phyloP scores from a whole-genome alignment of 2,329 filamentous ascomycete species.

The Nemania sp. region DNA sequence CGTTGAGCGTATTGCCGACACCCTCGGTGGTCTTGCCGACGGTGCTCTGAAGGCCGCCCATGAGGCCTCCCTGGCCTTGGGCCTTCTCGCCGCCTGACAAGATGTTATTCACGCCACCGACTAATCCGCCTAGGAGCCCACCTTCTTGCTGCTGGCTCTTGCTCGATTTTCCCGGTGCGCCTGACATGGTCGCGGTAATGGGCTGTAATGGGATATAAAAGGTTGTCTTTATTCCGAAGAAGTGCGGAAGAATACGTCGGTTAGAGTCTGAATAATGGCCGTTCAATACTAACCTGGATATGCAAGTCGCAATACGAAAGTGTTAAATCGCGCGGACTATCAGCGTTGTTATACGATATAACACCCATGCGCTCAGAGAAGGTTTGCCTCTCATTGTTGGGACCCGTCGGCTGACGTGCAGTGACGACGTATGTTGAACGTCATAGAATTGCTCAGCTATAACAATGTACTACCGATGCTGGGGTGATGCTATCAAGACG shows the following conservation, averaged over 20 bases:
- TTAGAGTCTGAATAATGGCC: constrained; percentile 7
- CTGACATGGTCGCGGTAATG: constrained; percentile 21
- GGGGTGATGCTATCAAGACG: constrained; percentile 32
- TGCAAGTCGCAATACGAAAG: neutral
- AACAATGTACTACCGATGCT: constrained; percentile 11
- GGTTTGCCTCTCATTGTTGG: constrained; percentile 23
- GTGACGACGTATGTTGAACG: constrained; percentile 29
- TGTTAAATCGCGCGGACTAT: neutral
- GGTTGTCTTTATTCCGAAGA: neutral
- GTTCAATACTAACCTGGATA: constrained; percentile 5
- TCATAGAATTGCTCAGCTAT: constrained; percentile 24
- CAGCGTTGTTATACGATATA: constrained; percentile 31
- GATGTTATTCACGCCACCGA: constrained; percentile 53
- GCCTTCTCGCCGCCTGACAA: constrained; percentile 55
- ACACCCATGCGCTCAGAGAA: neutral
- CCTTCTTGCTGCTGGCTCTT: constrained; percentile 36
- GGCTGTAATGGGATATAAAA: neutral
- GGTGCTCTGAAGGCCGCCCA: constrained; percentile 50
- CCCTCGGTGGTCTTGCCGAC: constrained; percentile 53
- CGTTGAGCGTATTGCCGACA: constrained; percentile 43
- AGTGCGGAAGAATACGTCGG: neutral
- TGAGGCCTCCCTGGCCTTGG: constrained; percentile 54
- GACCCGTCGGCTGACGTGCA: constrained; percentile 3
- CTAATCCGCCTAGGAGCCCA: constrained; percentile 53
- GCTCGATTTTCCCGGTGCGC: constrained; percentile 28